Base-by-base conservation (phyloP, 208 protist genomes). In the Leishmania lainsoni region DNA sequence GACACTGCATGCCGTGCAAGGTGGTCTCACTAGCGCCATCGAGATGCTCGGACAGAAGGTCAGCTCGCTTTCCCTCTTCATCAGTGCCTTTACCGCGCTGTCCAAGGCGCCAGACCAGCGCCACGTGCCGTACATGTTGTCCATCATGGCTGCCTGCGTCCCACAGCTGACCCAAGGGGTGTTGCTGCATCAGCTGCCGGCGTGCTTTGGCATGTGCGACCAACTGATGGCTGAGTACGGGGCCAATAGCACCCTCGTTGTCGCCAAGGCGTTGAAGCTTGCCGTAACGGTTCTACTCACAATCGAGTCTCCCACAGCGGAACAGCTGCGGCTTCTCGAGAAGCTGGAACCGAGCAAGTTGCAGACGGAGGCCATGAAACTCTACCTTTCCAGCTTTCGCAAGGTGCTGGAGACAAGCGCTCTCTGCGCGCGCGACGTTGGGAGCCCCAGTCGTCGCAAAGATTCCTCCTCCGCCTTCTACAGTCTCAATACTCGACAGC, bases 331-430 rank as follows among this genome's bases (percentile, higher is more conserved):
- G 51, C 66, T 77, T 5, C 83, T 94, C 61, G 86, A 86, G 86
- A 87, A 87, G 65, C 79, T 97, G 49, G 89, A 93, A 84, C 94
- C 94, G 42, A 95, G 88, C 76, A 94, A 93, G 79, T 78, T 94
- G 51, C 90, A 95, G 35, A 86, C 87, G 20, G 91, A 93, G 66
- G 68, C 83, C 1, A 93, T 94, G 88, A 80, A 91, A 63, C 87
- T 94, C 61, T 96, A 95, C 75, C 75, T 95, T 2, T 81, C 85
- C 45, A 89, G 88, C 29, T 96, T 96, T 79, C 94, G 94, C 76
- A 97, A 97, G 82, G 78, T 97, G 32, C 83, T 97, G 12, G 92
- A 97, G 83, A 76, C 87, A 52, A 81, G 85, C 32, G 94, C 94
- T 49, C 81, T 96, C 35, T 86, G 80, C 78, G 45, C 75, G 39